These are phyloP conservation scores for Quercus alba DNA, from an alignment of 306 rosid genomes.

Conservation along the genomic window DNA sequence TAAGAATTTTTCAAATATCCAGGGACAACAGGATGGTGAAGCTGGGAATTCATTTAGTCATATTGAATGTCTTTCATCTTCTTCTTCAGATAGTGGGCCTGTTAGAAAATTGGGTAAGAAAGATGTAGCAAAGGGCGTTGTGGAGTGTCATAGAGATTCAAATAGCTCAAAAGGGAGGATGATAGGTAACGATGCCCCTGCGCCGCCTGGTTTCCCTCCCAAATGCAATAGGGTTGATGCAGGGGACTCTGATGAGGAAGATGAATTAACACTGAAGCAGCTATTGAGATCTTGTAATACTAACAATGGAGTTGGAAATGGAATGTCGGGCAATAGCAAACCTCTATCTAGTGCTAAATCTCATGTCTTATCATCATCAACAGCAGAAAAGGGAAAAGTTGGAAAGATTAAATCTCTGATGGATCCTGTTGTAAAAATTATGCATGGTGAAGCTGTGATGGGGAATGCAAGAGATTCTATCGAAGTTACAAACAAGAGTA, in stretches of 20 bases:
- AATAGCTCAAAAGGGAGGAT: too few species aligned
- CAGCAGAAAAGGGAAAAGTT: background rate
- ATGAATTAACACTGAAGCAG: background rate
- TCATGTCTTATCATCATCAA: constrained; percentile 4
- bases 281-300: background rate
- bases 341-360: constrained; percentile 1
- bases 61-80: too few species aligned
- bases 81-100: too few species aligned
- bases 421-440: background rate
- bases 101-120: too few species aligned
- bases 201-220: too few species aligned
- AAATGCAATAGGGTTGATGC: background rate
- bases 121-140: too few species aligned
- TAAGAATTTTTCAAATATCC: too few species aligned
- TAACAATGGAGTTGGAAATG: background rate
- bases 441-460: background rate
- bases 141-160: too few species aligned
- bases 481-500: background rate
- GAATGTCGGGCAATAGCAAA: background rate
- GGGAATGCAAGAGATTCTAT: background rate
- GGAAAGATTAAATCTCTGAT: background rate
- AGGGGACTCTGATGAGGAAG: background rate
- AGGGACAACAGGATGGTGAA: too few species aligned
- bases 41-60: too few species aligned
- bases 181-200: too few species aligned